A percentile compares a stretch with the other conserved stretches of the same genome.
Evolutionary conservation across 2,329 filamentous ascomycete species (phyloP).

Genomic region (Allantophomopsis cytisporea): DNA sequence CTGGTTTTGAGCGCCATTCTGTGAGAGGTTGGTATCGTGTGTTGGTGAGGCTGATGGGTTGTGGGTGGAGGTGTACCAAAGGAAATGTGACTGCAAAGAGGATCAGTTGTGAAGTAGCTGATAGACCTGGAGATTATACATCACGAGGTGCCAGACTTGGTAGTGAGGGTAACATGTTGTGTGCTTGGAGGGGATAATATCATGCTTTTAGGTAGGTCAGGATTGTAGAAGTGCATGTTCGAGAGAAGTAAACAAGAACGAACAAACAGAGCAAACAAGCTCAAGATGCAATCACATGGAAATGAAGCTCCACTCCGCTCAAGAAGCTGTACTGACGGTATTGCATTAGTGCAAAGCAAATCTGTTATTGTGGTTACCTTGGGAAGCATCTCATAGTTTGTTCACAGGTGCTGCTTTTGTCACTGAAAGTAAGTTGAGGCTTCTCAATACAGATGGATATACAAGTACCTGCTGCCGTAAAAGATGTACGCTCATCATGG

Average conservation of each 20-base stretch:
- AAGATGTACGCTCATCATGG: too few relatives aligned
- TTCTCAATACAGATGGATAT: too few relatives aligned
- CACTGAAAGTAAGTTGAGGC: too few relatives aligned
- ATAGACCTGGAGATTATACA: slow-evolving; percentile 28
- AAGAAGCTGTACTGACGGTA: too few relatives aligned
- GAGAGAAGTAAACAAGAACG: not conserved
- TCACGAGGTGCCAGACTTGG: slow-evolving; percentile 58
- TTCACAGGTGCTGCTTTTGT: too few relatives aligned
- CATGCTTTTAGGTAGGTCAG: not conserved
- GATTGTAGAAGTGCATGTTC: not conserved
- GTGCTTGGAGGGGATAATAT: not conserved
- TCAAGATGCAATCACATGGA: too few relatives aligned
- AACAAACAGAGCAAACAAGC: not conserved
- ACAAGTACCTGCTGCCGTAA: too few relatives aligned
- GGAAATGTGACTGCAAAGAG: slow-evolving; percentile 45
- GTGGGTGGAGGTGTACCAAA: slow-evolving; percentile 60
- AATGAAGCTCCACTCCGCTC: too few relatives aligned
- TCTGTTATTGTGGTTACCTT: too few relatives aligned
- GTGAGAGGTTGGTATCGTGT: slow-evolving; percentile 1
- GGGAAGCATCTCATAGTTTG: too few relatives aligned
- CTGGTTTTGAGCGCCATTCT: slow-evolving; percentile 24
- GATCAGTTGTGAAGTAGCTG: slow-evolving; percentile 7
- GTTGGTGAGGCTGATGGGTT: slow-evolving; percentile 24
- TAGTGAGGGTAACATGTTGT: slow-evolving; percentile 45
- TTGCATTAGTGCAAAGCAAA: too few relatives aligned